Percentiles rank a stretch among this genome's conserved stretches.
Conservation (phyloP, 345 rosid species). For the sweet orange (Citrus sinensis) region DVS_A1.0 CM039163.1:9653001-9653500, state of each 20-base stretch:
- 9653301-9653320: conserved; percentile 98
- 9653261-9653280: conserved; percentile 70
- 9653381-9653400: not conserved
- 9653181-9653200: conserved; percentile 13
- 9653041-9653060: conserved; percentile 81
- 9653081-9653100: conserved; percentile 91
- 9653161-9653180: conserved; percentile 95
- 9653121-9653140: conserved; percentile 99
- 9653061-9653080: conserved; percentile 97
- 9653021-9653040: conserved; percentile 81
- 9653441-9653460: conserved; percentile 93
- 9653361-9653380: conserved; percentile 10
- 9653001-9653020: conserved; percentile 53
- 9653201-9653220: conserved; percentile 8
- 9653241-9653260: conserved; percentile 1
- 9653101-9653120: conserved; percentile 93
- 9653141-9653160: conserved; percentile 93
- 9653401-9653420: not conserved
- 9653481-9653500: conserved; percentile 86
- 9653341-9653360: conserved; percentile 62
- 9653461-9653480: conserved; percentile 98
- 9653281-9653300: conserved; percentile 91
- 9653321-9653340: conserved; percentile 96
- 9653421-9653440: conserved; percentile 76
- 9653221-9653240: not conserved